Conservation (phyloP, 208 protist species). For the Leishmania lainsoni region DNA sequence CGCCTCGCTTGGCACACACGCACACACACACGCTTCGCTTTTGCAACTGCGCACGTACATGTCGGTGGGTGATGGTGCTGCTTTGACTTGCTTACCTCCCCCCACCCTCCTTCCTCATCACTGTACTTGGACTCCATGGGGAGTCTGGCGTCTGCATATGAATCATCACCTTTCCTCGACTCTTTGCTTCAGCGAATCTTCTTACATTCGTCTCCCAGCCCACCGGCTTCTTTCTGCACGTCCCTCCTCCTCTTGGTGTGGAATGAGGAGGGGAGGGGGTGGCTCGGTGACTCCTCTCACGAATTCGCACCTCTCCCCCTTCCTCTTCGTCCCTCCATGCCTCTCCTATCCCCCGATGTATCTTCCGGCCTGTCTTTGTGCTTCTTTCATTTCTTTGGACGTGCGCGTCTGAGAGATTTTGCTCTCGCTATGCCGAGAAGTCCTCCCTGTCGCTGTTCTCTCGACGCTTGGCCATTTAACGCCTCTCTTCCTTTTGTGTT, state of each 20-base stretch:
- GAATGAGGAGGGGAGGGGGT: not conserved
- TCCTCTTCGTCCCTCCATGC: not conserved
- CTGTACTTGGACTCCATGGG: not conserved
- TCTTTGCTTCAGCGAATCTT: not conserved
- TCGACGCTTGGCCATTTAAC: not conserved
- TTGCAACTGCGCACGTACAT: not conserved
- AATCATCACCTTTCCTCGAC: not conserved
- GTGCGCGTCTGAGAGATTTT: slow-evolving; percentile 19
- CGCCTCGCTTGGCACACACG: not conserved
- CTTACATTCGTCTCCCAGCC: not conserved
- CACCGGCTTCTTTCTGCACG: slow-evolving; percentile 5
- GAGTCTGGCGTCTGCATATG: not conserved
- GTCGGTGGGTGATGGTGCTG: not conserved
- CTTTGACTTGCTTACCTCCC: not conserved
- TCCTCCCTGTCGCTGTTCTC: slow-evolving; percentile 11
- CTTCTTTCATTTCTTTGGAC: not conserved
- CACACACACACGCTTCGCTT: not conserved
- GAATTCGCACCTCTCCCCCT: not conserved
- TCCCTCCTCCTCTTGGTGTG: slow-evolving; percentile 23
- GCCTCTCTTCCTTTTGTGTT: not conserved
- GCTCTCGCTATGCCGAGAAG: slow-evolving; percentile 17
- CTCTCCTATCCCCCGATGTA: not conserved
- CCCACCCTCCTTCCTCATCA: not conserved
- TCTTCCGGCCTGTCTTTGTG: not conserved
- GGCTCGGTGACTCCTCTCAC: not conserved